Percentiles rank a stretch among this genome's conserved stretches.
phyloP scores from a whole-genome alignment of 139 green algal genomes.

The Chlamydomonas applanata region DNA sequence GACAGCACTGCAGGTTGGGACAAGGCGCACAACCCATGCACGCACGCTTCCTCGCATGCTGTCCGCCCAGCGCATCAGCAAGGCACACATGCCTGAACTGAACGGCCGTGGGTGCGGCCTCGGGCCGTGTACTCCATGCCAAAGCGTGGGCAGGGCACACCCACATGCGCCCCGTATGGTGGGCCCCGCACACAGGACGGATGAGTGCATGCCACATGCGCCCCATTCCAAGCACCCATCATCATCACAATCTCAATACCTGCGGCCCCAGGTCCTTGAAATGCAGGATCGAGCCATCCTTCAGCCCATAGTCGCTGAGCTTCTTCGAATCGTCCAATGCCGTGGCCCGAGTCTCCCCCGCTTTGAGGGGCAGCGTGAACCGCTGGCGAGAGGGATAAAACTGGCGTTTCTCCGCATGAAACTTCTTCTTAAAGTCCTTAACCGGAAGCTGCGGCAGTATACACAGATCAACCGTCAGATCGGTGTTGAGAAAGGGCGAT shows the following conservation, averaged over 20 bases:
- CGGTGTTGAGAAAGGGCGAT: too few relatives aligned
- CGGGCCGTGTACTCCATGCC: too few relatives aligned
- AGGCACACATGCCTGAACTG: too few relatives aligned
- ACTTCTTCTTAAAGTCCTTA: slow-evolving; percentile 73
- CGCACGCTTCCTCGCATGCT: too few relatives aligned
- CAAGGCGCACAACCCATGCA: too few relatives aligned
- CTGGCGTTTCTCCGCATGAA: slow-evolving; percentile 50
- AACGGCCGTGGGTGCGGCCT: too few relatives aligned
- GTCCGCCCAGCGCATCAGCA: too few relatives aligned
- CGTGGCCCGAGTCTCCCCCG: slow-evolving; percentile 56
- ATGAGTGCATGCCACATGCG: neutral
- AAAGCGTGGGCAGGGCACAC: too few relatives aligned
- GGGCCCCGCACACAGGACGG: too few relatives aligned
- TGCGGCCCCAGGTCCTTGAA: slow-evolving; percentile 96
- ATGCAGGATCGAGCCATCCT: slow-evolving; percentile 51
- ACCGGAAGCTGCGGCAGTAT: slow-evolving; percentile 67
- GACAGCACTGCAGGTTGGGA: neutral
- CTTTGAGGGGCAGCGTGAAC: slow-evolving; percentile 64
- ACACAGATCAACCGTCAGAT: neutral
- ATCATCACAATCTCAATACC: slow-evolving; percentile 22
- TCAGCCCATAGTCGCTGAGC: slow-evolving; percentile 68
- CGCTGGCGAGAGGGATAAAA: slow-evolving; percentile 74
- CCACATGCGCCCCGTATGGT: too few relatives aligned
- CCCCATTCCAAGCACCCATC: too few relatives aligned
- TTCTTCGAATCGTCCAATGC: slow-evolving; percentile 58